A percentile compares a stretch with the other conserved stretches of the same genome.
Evolutionary conservation across 2,329 filamentous ascomycete species (phyloP).

Genomic region (Sporothrix curviconia): DNA sequence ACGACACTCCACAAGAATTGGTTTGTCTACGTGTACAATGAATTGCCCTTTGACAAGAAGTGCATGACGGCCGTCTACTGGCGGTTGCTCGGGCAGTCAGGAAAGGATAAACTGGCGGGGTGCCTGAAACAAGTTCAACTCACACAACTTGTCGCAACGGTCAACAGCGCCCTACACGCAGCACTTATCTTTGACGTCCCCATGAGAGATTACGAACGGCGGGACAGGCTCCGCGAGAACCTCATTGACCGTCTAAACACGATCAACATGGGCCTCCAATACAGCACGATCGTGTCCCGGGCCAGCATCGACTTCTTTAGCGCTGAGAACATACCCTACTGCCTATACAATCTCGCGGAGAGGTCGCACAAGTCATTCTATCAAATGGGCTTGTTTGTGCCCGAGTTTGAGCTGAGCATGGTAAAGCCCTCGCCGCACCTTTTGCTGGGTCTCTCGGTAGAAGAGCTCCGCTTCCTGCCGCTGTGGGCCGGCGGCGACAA

Average conservation of each 20-base stretch:
- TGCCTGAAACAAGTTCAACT: background rate
- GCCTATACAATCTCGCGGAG: background rate
- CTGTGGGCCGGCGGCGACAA: conserved; percentile 56
- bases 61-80: conserved; percentile 4
- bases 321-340: background rate
- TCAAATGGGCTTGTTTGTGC: too few relatives aligned
- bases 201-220: background rate
- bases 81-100: background rate
- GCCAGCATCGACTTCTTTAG: background rate
- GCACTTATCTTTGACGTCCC: background rate
- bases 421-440: conserved; percentile 35
- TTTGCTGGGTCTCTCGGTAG: conserved; percentile 45
- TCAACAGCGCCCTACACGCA: background rate
- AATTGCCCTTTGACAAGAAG: conserved; percentile 1
- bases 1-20: background rate
- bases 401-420: conserved; percentile 30
- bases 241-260: background rate
- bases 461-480: conserved; percentile 57
- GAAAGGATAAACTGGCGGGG: background rate
- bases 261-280: background rate
- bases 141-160: background rate
- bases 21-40: background rate
- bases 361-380: too few relatives aligned
- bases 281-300: background rate
- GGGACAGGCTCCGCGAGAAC: background rate